A percentile compares a stretch with the other conserved stretches of the same genome.
phyloP scores from a whole-genome alignment of 805 yeast species.

The Metschnikowia orientalis region DNA sequence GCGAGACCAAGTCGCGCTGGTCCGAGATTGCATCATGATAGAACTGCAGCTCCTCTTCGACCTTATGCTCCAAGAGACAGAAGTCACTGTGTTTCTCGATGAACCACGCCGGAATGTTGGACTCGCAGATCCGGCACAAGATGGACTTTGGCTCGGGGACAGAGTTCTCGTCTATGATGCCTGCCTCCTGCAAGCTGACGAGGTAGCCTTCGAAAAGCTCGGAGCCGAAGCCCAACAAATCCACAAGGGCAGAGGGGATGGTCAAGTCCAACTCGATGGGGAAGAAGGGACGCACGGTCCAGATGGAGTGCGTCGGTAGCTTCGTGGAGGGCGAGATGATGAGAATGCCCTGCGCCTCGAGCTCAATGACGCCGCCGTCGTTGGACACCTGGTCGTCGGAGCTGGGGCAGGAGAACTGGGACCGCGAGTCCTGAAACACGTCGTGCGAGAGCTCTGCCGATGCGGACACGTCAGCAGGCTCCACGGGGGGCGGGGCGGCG shows the following conservation, averaged over 20 bases:
- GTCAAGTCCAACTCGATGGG: constrained; percentile 62
- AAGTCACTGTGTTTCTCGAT: constrained; percentile 85
- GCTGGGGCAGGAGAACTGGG: constrained; percentile 6
- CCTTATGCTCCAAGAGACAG: constrained; percentile 79
- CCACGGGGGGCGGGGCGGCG: too few relatives aligned
- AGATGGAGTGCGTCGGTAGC: constrained; percentile 78
- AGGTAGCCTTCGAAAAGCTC: constrained; percentile 77
- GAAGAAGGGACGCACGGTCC: constrained; percentile 80
- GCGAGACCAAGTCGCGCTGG: constrained; percentile 51
- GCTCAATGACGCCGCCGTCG: constrained; percentile 59
- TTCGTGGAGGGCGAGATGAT: constrained; percentile 58
- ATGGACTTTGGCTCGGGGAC: constrained; percentile 80
- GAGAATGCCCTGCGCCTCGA: constrained; percentile 92
- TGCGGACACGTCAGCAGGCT: too few relatives aligned
- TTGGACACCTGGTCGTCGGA: constrained; percentile 37
- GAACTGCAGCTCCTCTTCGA: constrained; percentile 69
- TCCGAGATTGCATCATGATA: constrained; percentile 75
- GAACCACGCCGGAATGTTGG: constrained; percentile 93
- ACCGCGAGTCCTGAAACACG: not conserved
- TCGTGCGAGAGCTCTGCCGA: not conserved
- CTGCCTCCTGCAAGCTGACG: constrained; percentile 56
- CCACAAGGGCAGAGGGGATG: constrained; percentile 65
- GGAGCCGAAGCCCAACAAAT: constrained; percentile 83
- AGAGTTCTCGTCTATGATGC: constrained; percentile 55
- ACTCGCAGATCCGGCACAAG: constrained; percentile 89